Evolutionary conservation across 192 early-diverging fungal genomes (phyloP).

Genomic region (Mortierella claussenii): DNA sequence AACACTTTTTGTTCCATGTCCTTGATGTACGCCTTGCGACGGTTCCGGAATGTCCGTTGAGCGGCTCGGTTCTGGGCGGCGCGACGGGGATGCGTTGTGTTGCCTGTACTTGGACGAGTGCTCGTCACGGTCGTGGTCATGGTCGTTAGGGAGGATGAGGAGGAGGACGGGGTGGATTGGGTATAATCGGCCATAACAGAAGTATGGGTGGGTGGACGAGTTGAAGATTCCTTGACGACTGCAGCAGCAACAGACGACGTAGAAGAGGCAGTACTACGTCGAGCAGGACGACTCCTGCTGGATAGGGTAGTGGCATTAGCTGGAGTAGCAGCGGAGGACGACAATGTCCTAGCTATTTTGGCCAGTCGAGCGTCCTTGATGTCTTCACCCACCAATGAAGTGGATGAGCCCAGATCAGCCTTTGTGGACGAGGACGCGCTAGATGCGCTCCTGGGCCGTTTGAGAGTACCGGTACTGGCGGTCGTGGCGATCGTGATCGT

Average conservation of each 20-base stretch:
- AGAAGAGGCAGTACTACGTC: too few relatives aligned
- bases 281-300: background rate
- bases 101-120: slow-evolving; percentile 2
- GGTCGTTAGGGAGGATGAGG: background rate
- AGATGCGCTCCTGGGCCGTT: too few relatives aligned
- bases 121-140: background rate
- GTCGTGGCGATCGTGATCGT: too few relatives aligned
- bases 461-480: too few relatives aligned
- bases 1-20: slow-evolving; percentile 79
- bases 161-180: background rate
- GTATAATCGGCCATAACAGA: too few relatives aligned
- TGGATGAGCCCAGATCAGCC: background rate
- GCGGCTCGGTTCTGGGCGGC: slow-evolving; percentile 95
- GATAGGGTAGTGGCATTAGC: background rate
- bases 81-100: slow-evolving; percentile 68
- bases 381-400: too few relatives aligned
- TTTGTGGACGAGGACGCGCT: too few relatives aligned
- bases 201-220: too few relatives aligned
- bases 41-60: slow-evolving; percentile 90
- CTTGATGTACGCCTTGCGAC: slow-evolving; percentile 83
- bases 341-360: background rate
- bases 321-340: background rate
- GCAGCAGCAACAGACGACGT: background rate
- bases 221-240: too few relatives aligned
- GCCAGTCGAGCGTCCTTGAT: background rate